phyloP scores from a whole-genome alignment of 2,329 filamentous ascomycete genomes.

The Drechslerella coelobrocha region DNA sequence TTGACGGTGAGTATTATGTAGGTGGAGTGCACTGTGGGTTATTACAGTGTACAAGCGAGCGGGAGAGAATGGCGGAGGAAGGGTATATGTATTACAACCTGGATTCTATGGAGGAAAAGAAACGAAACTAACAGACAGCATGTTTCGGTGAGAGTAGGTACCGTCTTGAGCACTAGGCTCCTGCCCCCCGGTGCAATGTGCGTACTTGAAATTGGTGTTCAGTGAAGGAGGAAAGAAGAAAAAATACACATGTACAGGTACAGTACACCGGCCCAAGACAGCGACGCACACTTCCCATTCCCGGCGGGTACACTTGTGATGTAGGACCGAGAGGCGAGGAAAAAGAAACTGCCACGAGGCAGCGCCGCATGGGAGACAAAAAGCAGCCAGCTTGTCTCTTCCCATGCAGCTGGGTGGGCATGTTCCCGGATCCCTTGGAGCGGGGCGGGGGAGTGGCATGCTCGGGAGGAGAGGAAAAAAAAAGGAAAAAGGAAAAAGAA shows the following conservation, averaged over 20 bases:
- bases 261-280: slow-evolving; percentile 19
- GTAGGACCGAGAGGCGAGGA: slow-evolving; percentile 10
- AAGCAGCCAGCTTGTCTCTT: slow-evolving; percentile 9
- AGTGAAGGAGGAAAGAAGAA: slow-evolving; percentile 29
- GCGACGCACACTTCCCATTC: slow-evolving; percentile 7
- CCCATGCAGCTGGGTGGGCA: not conserved
- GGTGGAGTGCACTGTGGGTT: slow-evolving; percentile 36
- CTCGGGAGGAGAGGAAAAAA: slow-evolving; percentile 4
- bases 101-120: slow-evolving; percentile 34
- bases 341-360: slow-evolving; percentile 20
- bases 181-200: slow-evolving; percentile 25
- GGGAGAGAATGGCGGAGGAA: slow-evolving; percentile 28
- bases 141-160: slow-evolving; percentile 30
- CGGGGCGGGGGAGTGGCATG: not conserved
- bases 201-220: slow-evolving; percentile 33
- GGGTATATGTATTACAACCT: slow-evolving; percentile 42
- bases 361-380: slow-evolving; percentile 3
- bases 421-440: not conserved
- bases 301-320: slow-evolving; percentile 14
- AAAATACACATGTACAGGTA: slow-evolving; percentile 8
- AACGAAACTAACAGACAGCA: slow-evolving; percentile 45
- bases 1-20: slow-evolving; percentile 43
- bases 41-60: slow-evolving; percentile 43
- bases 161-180: slow-evolving; percentile 42
- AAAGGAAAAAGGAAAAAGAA: not conserved